Percentiles rank a stretch among this genome's conserved stretches.
Conservation (phyloP, 2,329 filamentous ascomycete species). For the Aspergillus tanneri region DNA sequence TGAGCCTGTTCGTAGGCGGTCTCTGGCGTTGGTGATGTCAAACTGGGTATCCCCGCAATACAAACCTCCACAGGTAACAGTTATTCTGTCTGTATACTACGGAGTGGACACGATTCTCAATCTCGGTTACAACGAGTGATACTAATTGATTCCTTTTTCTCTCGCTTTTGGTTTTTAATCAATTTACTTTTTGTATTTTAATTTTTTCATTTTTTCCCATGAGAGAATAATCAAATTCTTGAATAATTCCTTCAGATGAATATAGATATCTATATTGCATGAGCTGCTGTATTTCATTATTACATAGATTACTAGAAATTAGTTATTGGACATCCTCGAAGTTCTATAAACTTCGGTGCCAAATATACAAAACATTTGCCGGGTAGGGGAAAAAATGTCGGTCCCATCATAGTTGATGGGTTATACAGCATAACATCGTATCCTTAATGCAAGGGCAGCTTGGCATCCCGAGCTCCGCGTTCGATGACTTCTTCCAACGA, state of each 20-base stretch:
- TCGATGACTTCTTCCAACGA: conserved; percentile 69
- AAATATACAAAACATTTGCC: not conserved
- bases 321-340: not conserved
- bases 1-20: no score
- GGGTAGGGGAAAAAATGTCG: not conserved
- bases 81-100: no score
- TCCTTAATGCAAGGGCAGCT: conserved; percentile 62
- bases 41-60: no score
- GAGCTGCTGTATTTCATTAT: not conserved
- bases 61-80: no score
- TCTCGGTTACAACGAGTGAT: no score
- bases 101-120: no score
- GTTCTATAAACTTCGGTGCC: not conserved
- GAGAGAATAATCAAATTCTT: not conserved
- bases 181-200: not conserved
- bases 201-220: no score
- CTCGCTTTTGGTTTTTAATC: no score
- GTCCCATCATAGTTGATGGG: not conserved
- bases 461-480: conserved; percentile 68
- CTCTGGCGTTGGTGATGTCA: no score
- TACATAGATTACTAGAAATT: not conserved
- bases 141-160: no score
- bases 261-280: not conserved
- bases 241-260: not conserved
- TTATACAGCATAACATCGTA: not conserved